A percentile compares a stretch with the other conserved stretches of the same genome.
Conservation (phyloP, 441 rosid species). For the Euphorbia celastroides region DNA sequence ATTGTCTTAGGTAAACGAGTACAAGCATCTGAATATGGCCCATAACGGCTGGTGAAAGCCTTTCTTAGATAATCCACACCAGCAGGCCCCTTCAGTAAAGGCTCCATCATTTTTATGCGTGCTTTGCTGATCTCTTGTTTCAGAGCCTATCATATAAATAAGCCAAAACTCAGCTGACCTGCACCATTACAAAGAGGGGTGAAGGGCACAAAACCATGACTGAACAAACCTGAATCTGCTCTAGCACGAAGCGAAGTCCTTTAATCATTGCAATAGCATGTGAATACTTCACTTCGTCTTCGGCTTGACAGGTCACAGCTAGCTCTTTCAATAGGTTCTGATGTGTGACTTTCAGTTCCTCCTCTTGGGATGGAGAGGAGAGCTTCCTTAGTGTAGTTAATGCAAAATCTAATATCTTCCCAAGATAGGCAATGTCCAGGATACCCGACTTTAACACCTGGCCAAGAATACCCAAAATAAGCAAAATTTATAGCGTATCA, state of each 20-base stretch:
- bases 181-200: not conserved
- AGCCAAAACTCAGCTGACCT: constrained; percentile 1
- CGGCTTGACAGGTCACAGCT: constrained; percentile 45
- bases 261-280: constrained; percentile 57
- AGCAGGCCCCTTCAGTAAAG: constrained; percentile 75
- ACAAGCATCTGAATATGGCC: constrained; percentile 44
- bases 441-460: constrained; percentile 70
- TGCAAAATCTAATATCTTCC: constrained; percentile 75
- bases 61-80: constrained; percentile 70
- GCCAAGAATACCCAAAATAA: not conserved
- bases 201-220: too few species aligned
- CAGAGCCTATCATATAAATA: constrained; percentile 38
- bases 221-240: constrained; percentile 74
- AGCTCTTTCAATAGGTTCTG: constrained; percentile 54
- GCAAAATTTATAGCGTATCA: not conserved
- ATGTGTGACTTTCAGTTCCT: constrained; percentile 48
- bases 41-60: constrained; percentile 57
- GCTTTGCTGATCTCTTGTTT: constrained; percentile 74
- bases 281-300: constrained; percentile 39
- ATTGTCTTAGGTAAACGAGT: constrained; percentile 47
- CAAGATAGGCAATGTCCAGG: constrained; percentile 69
- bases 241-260: constrained; percentile 81
- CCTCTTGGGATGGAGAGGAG: constrained; percentile 68
- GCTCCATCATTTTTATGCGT: constrained; percentile 67
- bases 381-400: constrained; percentile 68